Evolutionary conservation across 2,329 filamentous ascomycete species (phyloP), one percentile per base, ranked within the genome.

Genomic region (Colletotrichum ledebouriae): DNA sequence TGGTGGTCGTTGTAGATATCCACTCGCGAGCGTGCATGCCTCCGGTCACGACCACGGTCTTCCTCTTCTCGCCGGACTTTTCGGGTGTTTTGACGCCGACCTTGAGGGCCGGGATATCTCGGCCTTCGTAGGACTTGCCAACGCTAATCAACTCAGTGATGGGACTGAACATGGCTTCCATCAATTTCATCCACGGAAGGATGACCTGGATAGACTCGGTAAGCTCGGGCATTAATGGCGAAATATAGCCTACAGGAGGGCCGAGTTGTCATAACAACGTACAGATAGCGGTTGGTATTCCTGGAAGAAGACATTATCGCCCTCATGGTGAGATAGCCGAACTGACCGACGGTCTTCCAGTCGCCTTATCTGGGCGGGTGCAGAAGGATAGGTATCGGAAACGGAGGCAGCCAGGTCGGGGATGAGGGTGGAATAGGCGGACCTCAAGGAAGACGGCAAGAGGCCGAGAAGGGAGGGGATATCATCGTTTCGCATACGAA

Each of bases 11-110:
- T 1, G 92, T 94, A 53, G 94, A 93, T 72, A 99, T 97, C 96
- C 96, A 99, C 83, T 99, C 96, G 42, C 96, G 89, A 3, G 94
- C 95, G 78, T 98, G 96, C n/a, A 92, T 85, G 56, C 95, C 95
- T 61, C 94, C 96, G 4, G 90, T 90, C 20, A 99, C 84, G 58
- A 97, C 83, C 64, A 97, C 89, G 0, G 93, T 95, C 77, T 93
- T 93, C 57, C 92, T 68, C 42, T 49, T 67, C 7, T n/a, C 33
- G 20, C 88, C 5, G 83, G 85, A 12, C 76, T 74, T 4, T 78
- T 75, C 2, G 82, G 75, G 47, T 11, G 55, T 55, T 49, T 76
- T 83, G 83, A 74, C 86, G 17, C 94, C 93, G 4, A 98, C 86
- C 69, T 92, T 90, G 22, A 99, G 83, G 1, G 90, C 95, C 11